A percentile compares a stretch with the other conserved stretches of the same genome.
Evolutionary conservation across 106 monocot genomes (phyloP).

Genomic region (Xerophyta viscosa): DNA sequence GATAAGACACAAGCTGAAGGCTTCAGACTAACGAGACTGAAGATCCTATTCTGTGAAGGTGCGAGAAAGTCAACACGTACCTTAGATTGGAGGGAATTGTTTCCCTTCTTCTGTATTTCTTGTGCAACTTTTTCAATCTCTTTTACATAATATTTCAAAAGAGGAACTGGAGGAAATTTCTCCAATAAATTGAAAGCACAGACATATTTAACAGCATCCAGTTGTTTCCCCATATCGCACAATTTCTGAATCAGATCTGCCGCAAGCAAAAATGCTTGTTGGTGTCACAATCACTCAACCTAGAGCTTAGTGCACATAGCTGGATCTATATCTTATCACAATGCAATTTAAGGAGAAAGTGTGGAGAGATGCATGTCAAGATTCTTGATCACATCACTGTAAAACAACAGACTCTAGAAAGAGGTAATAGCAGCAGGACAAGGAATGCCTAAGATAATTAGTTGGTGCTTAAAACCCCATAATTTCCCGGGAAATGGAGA

Average conservation of each 20-base stretch:
- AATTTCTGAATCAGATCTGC: conserved; percentile 58
- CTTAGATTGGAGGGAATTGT: conserved; percentile 28
- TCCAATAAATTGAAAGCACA: conserved; percentile 34
- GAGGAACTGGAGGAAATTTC: conserved; percentile 43
- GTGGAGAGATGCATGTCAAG: too few species aligned
- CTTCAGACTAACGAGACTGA: not conserved
- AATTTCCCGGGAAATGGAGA: too few species aligned
- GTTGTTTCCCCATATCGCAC: conserved; percentile 33
- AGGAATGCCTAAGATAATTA: too few species aligned
- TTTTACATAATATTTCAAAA: conserved; percentile 37
- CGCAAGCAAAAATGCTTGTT: conserved; percentile 36
- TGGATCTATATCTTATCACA: not conserved
- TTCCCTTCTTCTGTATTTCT: conserved; percentile 48
- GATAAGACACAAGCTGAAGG: not conserved
- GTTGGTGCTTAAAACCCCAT: too few species aligned
- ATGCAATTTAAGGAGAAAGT: too few species aligned
- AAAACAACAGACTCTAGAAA: too few species aligned
- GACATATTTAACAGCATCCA: conserved; percentile 59
- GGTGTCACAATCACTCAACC: not conserved
- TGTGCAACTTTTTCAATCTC: conserved; percentile 34
- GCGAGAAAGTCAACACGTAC: conserved; percentile 16
- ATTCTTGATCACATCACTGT: too few species aligned
- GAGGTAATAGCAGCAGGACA: too few species aligned
- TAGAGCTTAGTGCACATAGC: not conserved
- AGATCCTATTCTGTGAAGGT: not conserved